A percentile compares a stretch with the other conserved stretches of the same genome.
phyloP scores from a whole-genome alignment of 2,329 filamentous ascomycete genomes.

The Neophaeococcomyces aloes region DNA sequence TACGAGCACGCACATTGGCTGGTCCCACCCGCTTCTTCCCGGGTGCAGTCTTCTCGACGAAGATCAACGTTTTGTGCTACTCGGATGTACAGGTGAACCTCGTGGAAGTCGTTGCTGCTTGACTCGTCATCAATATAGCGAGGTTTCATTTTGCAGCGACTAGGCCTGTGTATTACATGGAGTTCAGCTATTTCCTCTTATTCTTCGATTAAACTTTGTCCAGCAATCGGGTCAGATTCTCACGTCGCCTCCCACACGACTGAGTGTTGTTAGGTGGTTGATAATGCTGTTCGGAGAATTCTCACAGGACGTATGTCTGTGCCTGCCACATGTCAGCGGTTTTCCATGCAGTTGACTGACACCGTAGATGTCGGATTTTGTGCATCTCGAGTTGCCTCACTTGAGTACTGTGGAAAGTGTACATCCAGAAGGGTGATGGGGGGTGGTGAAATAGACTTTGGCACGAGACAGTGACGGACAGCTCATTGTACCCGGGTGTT shows the following conservation, averaged over 20 bases:
- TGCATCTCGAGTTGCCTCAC: too few species aligned
- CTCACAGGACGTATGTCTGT: neutral
- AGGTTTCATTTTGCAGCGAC: too few species aligned
- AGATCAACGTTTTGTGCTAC: conserved; percentile 4
- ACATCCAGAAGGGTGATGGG: neutral
- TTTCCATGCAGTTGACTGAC: conserved; percentile 4
- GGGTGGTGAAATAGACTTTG: too few species aligned
- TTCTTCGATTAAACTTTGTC: too few species aligned
- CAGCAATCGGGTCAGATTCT: too few species aligned
- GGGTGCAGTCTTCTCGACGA: neutral
- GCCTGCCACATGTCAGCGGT: conserved; percentile 1
- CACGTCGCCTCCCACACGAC: neutral
- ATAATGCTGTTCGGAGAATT: neutral
- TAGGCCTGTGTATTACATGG: too few species aligned
- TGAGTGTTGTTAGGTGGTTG: neutral
- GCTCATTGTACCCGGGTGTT: too few species aligned
- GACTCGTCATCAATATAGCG: neutral
- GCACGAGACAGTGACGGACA: too few species aligned
- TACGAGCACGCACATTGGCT: neutral
- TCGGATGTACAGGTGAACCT: neutral
- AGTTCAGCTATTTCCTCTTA: too few species aligned
- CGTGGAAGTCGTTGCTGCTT: neutral
- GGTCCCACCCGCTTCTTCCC: neutral
- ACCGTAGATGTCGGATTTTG: neutral
- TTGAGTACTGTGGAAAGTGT: neutral